Evolutionary conservation across 345 rosid species (phyloP).

Genomic region (Brassica carinata): DNA sequence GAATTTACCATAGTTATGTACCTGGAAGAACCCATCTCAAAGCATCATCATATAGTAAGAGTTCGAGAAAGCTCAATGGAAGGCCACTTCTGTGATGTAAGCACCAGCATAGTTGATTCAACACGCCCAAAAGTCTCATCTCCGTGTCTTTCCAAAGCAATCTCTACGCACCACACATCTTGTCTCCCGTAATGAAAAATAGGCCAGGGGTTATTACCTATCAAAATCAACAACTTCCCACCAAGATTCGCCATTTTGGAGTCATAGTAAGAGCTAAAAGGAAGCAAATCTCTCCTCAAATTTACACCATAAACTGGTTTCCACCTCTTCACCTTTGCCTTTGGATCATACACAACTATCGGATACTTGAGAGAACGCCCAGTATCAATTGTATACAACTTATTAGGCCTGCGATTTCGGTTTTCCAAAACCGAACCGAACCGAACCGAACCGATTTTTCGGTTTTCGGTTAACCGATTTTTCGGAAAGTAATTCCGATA

Average conservation of each 20-base stretch:
- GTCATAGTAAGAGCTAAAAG: background rate
- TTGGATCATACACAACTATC: background rate
- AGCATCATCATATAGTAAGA: background rate
- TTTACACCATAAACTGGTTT: background rate
- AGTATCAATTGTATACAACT: background rate
- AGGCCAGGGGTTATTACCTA: background rate
- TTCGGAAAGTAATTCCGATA: too few relatives aligned
- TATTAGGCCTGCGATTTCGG: background rate
- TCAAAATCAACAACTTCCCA: constrained; percentile 18
- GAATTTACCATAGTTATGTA: background rate
- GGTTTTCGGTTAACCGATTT: too few relatives aligned
- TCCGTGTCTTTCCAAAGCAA: background rate
- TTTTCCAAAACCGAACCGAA: too few relatives aligned
- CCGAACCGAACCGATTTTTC: too few relatives aligned
- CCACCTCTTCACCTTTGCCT: background rate
- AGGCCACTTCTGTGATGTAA: background rate
- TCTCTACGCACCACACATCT: background rate
- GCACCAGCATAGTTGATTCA: background rate
- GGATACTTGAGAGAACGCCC: background rate
- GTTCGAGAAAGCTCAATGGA: background rate
- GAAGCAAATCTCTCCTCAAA: background rate
- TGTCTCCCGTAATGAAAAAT: background rate
- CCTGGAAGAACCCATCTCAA: background rate
- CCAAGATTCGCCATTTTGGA: constrained; percentile 2
- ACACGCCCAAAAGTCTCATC: background rate